phyloP scores from a whole-genome alignment of 2,329 filamentous ascomycete genomes.

The Drechslerella stenobrocha region DNA sequence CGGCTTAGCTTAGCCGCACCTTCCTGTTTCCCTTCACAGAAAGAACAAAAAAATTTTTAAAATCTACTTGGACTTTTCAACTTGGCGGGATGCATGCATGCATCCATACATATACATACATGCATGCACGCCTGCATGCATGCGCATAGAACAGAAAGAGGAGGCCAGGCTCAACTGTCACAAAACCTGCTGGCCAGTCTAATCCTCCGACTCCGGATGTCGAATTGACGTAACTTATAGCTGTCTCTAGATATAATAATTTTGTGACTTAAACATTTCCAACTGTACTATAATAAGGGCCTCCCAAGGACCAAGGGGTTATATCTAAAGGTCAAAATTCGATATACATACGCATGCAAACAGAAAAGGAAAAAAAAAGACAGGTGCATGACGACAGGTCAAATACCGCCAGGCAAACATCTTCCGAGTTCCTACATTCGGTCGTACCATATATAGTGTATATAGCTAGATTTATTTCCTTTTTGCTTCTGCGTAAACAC shows the following conservation, averaged over 20 bases:
- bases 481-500: background rate
- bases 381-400: too few species aligned
- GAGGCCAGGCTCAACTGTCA: background rate
- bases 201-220: background rate
- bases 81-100: too few species aligned
- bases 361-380: too few species aligned
- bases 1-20: background rate
- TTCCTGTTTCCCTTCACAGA: background rate
- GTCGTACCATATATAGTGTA: background rate
- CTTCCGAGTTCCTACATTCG: background rate
- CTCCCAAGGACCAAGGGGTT: too few species aligned
- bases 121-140: constrained; percentile 3
- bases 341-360: too few species aligned
- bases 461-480: constrained; percentile 3
- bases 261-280: too few species aligned
- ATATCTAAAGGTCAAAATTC: too few species aligned
- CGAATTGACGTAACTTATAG: too few species aligned
- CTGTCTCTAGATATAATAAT: too few species aligned
- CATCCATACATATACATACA: background rate
- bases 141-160: background rate
- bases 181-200: background rate
- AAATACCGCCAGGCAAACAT: too few species aligned
- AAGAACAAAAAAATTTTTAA: background rate
- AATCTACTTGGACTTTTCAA: background rate
- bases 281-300: too few species aligned